Evolutionary conservation across 1,284 basidiomycete genomes (phyloP), one percentile per base, ranked within the genome.

Genomic region (Apiotrichum veenhuisii): DNA sequence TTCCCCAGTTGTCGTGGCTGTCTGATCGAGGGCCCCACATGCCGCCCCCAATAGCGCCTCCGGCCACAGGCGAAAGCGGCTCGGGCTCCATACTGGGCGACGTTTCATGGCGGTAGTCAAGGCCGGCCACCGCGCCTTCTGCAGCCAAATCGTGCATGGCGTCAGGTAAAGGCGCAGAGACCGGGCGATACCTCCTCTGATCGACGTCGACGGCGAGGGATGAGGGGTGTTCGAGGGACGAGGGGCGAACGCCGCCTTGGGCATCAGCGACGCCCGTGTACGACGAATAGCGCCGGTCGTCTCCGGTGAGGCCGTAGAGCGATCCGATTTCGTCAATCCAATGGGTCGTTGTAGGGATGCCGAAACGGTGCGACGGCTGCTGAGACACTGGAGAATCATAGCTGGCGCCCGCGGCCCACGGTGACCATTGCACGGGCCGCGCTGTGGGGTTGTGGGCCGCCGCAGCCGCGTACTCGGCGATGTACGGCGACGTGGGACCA

Each of bases 301-400:
- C 33, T n/a, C 22, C 33, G 40, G 9, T 3, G 15, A 48, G 46
- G 22, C 46, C 46, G 12, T 48, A 48, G n/a, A 36, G 34, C 12
- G 30, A 22, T 7, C 46, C 46, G 22, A 48, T 48, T 8, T 34
- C 46, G 46, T 48, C 46, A 48, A 48, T 23, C 46, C 46, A 48
- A 3, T 37, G 33, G 22, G 22, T 11, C 22, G 33, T 9, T 14
- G 27, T 46, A 14, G 18, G 30, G 34, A 36, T 7, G 14, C 33
- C 30, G 46, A 33, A 11, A 25, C 12, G 30, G 10, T 46, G 45
- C 18, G 15, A 17, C 27, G 8, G 33, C 27, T 48, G 46, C 4
- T 48, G 46, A 1, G 46, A 48, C 15, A 25, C 33, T 9, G 46
- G 46, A 12, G 46, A 48, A 23, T 48, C 46, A 38, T 38, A 38